Evolutionary conservation across 345 rosid genomes (phyloP).

Genomic region (Raphanus sativus): DNA sequence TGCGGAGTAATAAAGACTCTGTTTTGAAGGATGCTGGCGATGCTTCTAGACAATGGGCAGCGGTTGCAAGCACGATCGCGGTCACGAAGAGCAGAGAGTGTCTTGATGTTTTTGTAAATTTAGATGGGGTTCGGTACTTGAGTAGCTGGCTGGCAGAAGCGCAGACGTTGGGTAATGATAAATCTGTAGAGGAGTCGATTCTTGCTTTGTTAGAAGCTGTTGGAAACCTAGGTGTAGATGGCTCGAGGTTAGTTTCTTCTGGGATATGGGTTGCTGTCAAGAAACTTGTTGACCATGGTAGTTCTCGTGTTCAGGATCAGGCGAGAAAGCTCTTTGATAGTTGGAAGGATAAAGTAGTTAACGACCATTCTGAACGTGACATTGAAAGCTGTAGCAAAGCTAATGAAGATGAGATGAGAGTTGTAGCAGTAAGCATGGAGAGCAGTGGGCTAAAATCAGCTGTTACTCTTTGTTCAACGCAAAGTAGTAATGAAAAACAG

Average conservation of each 20-base stretch:
- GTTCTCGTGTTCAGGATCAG: constrained; percentile 61
- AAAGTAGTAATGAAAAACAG: constrained; percentile 42
- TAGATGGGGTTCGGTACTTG: constrained; percentile 77
- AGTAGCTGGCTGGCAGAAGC: constrained; percentile 79
- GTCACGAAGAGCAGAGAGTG: constrained; percentile 86
- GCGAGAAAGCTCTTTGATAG: constrained; percentile 61
- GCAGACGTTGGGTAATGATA: constrained; percentile 48
- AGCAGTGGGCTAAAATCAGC: constrained; percentile 41
- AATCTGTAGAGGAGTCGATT: constrained; percentile 68
- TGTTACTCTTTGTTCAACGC: constrained; percentile 41
- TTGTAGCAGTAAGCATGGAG: constrained; percentile 34
- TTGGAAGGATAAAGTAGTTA: constrained; percentile 51
- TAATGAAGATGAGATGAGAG: constrained; percentile 33
- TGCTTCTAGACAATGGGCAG: constrained; percentile 85
- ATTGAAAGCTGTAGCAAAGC: constrained; percentile 31
- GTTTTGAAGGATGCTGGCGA: constrained; percentile 65
- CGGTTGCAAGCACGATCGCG: constrained; percentile 77
- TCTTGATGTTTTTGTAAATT: constrained; percentile 77
- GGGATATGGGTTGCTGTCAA: constrained; percentile 68
- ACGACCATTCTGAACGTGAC: constrained; percentile 38
- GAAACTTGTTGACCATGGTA: constrained; percentile 65
- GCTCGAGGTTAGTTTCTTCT: constrained; percentile 63
- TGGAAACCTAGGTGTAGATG: constrained; percentile 67
- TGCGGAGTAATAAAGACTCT: constrained; percentile 70
- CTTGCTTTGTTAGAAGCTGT: constrained; percentile 67